Base-by-base conservation (phyloP, 2,329 filamentous ascomycete species). In the Tolypocladium capitatum region DNA sequence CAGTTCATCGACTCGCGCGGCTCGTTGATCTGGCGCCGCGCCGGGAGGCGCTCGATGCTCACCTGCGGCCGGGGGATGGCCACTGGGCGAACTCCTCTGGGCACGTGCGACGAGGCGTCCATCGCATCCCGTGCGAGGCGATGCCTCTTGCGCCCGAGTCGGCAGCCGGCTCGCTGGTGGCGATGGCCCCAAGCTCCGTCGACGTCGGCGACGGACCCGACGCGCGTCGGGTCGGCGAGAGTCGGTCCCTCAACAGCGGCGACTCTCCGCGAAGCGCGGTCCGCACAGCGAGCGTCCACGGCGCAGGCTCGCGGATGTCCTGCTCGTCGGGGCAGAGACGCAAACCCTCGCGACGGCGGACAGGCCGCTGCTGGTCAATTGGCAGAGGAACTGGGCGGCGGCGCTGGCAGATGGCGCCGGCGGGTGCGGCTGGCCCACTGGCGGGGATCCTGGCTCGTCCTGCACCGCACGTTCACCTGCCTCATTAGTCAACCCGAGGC, bases 1-100 rank as follows among this genome's bases (percentile, higher is more conserved):
- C 88, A 94, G 65, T 94, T 94, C 88, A 94, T 94, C 32, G 85
- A 86, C 71, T 94, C 88, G 58, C 85, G 81, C 36, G 85, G 86
- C 63, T 92, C 85, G 58, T 79, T 83, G 65, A 75, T 81, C 66
- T 80, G 72, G 38, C 84, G 80, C 53, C 83, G 80, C 47, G 81
- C 75, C 27, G 84, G 83, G 55, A 91, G 70, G 52, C 86, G 80
- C 67, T 90, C 84, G 64, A 91, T 91, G 62, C 84, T 83, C 59
- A 90, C 82, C 69, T 86, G 83, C 28, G 84, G 83, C 58, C 86
- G 78, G 53, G 84, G 79, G 74, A 87, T 83, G 61, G 69, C 66
- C 51, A 73, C 64, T 30, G 71, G 69, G 51, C 72, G 72, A 11
- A 31, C 27, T 8, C 27, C 35, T 16, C 33, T n/a, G 10, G 50